These are phyloP conservation scores for Arthrobotrys sphaeroides DNA, from an alignment of 2,329 filamentous ascomycete genomes.

Conservation along the genomic window DNA sequence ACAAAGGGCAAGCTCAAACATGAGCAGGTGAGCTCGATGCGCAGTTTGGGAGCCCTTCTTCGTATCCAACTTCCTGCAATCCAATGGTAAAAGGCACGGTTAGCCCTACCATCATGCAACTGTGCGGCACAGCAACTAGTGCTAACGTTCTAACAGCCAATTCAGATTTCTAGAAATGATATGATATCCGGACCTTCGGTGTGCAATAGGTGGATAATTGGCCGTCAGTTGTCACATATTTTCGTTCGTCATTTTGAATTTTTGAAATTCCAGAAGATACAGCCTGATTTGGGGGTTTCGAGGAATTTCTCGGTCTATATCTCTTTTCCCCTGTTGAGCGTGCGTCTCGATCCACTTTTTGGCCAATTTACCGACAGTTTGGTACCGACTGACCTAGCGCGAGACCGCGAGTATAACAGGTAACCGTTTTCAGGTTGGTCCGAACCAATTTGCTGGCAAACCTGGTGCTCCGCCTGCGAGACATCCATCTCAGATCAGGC, in stretches of 20 bases:
- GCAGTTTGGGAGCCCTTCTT: constrained; percentile 34
- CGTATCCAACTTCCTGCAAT: constrained; percentile 45
- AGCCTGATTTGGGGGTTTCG: not conserved
- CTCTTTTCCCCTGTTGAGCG: constrained; percentile 20
- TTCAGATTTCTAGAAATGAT: constrained; percentile 31
- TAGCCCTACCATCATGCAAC: constrained; percentile 48
- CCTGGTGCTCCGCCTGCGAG: constrained; percentile 29
- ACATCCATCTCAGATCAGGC: constrained; percentile 38
- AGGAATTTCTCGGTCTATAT: constrained; percentile 16
- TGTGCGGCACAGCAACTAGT: constrained; percentile 42
- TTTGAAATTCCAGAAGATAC: constrained; percentile 13
- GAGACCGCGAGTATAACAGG: constrained; percentile 46
- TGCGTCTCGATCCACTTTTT: constrained; percentile 25
- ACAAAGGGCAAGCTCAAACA: constrained; percentile 16
- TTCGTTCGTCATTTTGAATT: not conserved
- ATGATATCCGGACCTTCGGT: constrained; percentile 7
- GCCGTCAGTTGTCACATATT: not conserved
- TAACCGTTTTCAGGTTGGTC: constrained; percentile 51
- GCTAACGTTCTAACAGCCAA: constrained; percentile 22
- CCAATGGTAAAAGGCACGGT: constrained; percentile 26
- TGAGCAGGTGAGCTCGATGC: constrained; percentile 48
- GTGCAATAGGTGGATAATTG: not conserved
- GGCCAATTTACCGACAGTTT: constrained; percentile 49
- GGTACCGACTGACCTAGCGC: constrained; percentile 52
- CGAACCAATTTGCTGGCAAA: constrained; percentile 19